A percentile compares a stretch with the other conserved stretches of the same genome.
Evolutionary conservation across 2,329 filamentous ascomycete species (phyloP).

Genomic region (Didymella segeticola): DNA sequence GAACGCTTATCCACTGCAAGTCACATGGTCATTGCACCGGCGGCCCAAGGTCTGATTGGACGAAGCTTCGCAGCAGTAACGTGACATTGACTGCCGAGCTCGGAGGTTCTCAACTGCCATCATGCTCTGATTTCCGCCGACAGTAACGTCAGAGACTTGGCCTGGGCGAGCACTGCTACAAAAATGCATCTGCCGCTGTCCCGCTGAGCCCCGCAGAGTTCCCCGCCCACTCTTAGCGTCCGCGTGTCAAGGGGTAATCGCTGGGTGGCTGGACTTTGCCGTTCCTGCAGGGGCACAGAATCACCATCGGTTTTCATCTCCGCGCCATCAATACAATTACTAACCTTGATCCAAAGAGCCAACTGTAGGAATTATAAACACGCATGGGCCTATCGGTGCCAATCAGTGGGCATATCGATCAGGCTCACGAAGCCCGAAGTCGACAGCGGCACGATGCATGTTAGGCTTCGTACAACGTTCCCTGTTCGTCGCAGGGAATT

Average conservation of each 20-base stretch:
- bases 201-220: no score
- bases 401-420: background rate
- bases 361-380: background rate
- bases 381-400: background rate
- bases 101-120: background rate
- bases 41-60: constrained; percentile 8
- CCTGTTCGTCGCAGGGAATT: constrained; percentile 1
- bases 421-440: background rate
- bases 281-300: background rate
- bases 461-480: constrained; percentile 1
- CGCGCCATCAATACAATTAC: no score
- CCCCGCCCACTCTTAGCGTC: no score
- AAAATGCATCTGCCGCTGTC: constrained; percentile 5
- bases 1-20: constrained; percentile 24
- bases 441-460: background rate
- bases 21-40: no score
- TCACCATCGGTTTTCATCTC: background rate
- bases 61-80: background rate
- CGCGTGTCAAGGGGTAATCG: no score
- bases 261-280: background rate
- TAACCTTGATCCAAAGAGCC: background rate
- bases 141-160: no score
- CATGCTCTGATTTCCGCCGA: no score
- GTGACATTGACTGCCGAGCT: background rate
- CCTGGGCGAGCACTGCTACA: background rate